Percentiles rank a stretch among this genome's conserved stretches.
Conservation (phyloP, 2,329 filamentous ascomycete genomes). For the Macroventuria anomochaeta region DNA sequence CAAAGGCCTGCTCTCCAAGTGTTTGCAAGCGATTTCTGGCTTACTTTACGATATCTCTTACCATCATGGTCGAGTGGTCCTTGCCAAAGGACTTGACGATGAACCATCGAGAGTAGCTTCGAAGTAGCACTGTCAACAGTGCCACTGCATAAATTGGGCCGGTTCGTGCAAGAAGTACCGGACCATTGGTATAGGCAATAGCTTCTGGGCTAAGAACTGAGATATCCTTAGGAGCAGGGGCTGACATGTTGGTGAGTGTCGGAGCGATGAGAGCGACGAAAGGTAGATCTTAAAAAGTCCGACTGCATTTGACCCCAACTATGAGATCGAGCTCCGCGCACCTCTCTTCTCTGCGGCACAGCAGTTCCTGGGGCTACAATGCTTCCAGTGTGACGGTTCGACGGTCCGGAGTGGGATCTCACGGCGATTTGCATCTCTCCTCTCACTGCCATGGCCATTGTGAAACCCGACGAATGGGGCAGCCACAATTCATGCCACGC, state of each 20-base stretch:
- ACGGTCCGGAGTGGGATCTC: background rate
- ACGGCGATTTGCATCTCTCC: background rate
- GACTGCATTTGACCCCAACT: background rate
- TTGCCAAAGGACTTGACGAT: constrained; percentile 57
- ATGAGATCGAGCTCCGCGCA: background rate
- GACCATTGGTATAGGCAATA: constrained; percentile 46
- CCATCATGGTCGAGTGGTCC: constrained; percentile 58
- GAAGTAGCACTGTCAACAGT: background rate
- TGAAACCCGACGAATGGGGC: background rate
- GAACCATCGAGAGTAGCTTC: background rate
- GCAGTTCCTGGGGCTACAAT: background rate
- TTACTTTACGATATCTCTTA: constrained; percentile 35
- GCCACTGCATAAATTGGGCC: constrained; percentile 22
- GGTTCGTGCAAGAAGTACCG: constrained; percentile 51
- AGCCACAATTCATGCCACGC: background rate
- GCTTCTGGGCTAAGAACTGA: constrained; percentile 15
- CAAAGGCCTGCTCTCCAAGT: background rate
- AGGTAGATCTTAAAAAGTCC: background rate
- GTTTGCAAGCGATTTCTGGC: background rate
- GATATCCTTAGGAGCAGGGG: background rate
- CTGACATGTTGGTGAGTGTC: background rate
- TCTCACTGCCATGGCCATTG: background rate
- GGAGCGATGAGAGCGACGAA: background rate
- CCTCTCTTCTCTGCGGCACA: background rate
- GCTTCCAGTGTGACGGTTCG: background rate